phyloP scores from a whole-genome alignment of 495 filamentous ascomycete genomes.

The Penicillium malachiteum region DNA sequence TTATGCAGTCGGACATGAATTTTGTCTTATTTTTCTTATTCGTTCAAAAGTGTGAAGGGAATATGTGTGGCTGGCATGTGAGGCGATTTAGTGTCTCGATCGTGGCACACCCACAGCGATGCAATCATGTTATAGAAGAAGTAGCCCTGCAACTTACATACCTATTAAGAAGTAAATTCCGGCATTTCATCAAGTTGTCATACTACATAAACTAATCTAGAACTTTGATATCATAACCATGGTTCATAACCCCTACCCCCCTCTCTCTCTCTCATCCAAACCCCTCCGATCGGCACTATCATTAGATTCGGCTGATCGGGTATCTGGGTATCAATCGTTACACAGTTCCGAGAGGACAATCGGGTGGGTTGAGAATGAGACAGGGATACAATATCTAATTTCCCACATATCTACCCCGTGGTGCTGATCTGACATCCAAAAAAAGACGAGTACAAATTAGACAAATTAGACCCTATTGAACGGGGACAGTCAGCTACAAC shows the following conservation, averaged over 20 bases:
- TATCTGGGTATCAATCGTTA: constrained; percentile 9
- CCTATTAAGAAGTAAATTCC: neutral
- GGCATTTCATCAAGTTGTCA: no score
- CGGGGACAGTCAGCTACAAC: neutral
- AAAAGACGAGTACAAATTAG: no score
- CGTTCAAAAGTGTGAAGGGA: constrained; percentile 9
- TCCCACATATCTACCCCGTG: neutral
- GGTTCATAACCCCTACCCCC: constrained; percentile 22
- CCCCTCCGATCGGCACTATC: constrained; percentile 19
- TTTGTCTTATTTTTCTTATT: neutral
- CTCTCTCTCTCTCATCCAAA: constrained; percentile 5
- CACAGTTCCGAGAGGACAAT: constrained; percentile 16
- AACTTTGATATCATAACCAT: constrained; percentile 17
- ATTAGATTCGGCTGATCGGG: constrained; percentile 10
- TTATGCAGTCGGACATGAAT: neutral
- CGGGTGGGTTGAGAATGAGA: constrained; percentile 22
- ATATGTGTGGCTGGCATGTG: constrained; percentile 25
- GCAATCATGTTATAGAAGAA: neutral
- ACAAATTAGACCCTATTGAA: neutral
- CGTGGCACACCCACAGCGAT: constrained; percentile 19
- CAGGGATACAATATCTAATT: constrained; percentile 13
- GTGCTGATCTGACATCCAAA: neutral
- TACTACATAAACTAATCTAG: neutral
- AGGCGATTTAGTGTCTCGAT: constrained; percentile 24
- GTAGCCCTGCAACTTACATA: neutral